Percentiles rank a stretch among this genome's conserved stretches.
These are phyloP conservation scores for Eustoma russellianum DNA, from an alignment of 257 asterid genomes.

Conservation along the genomic window DNA sequence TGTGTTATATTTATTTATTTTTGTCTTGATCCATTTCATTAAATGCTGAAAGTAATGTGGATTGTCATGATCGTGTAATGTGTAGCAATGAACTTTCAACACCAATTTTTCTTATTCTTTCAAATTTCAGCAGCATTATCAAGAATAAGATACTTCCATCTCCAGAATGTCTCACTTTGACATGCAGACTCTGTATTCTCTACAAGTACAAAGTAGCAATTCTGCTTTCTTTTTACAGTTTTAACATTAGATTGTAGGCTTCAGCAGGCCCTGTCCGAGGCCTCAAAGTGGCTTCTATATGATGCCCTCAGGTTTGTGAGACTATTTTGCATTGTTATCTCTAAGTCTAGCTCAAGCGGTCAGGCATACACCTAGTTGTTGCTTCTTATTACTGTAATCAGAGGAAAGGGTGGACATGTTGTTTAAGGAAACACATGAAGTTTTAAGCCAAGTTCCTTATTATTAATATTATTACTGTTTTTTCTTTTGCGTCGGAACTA, in stretches of 20 bases:
- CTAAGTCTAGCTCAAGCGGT: no score
- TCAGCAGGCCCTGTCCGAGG: background rate
- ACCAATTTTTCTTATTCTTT: background rate
- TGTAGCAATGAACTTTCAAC: background rate
- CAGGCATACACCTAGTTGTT: no score
- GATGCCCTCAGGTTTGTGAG: no score
- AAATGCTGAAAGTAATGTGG: background rate
- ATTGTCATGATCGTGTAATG: background rate
- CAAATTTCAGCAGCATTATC: background rate
- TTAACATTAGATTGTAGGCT: background rate
- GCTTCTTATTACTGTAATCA: no score
- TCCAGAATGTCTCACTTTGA: background rate
- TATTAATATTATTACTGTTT: no score
- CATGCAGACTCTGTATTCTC: background rate
- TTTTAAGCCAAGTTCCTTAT: no score
- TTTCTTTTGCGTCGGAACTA: no score
- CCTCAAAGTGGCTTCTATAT: background rate
- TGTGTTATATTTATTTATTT: no score
- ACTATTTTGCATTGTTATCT: no score
- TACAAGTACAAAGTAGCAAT: background rate
- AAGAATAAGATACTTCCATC: background rate
- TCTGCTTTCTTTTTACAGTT: background rate
- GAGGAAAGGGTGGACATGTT: no score
- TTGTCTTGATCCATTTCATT: background rate
- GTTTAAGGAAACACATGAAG: no score